These are phyloP conservation scores for Phytophthora foliorum DNA, from an alignment of 352 stramenopile species.

Conservation along the genomic window DNA sequence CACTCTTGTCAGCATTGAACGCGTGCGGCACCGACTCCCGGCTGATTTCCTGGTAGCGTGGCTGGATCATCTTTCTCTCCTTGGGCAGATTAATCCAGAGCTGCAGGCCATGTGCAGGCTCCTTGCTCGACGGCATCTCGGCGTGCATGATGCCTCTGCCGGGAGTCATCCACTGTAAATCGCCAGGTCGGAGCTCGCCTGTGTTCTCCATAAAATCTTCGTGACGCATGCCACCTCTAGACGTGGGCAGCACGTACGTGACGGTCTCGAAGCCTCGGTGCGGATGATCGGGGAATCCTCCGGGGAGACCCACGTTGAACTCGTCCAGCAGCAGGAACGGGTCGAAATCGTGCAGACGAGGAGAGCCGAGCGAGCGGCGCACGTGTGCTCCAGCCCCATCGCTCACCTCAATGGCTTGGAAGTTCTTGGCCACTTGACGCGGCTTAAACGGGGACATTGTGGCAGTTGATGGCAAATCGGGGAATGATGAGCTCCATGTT, in stretches of 20 bases:
- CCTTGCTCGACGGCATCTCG: constrained; percentile 52
- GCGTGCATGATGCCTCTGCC: constrained; percentile 64
- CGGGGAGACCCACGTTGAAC: constrained; percentile 54
- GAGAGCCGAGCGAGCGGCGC: constrained; percentile 47
- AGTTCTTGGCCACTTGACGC: constrained; percentile 51
- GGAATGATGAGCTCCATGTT: constrained; percentile 10
- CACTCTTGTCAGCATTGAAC: constrained; percentile 49
- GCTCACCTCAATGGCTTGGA: constrained; percentile 49
- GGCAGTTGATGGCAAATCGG: constrained; percentile 8
- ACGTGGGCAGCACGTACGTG: constrained; percentile 85
- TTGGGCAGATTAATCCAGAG: constrained; percentile 65
- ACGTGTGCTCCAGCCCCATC: constrained; percentile 58
- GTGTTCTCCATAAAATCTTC: constrained; percentile 79
- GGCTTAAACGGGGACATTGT: constrained; percentile 29
- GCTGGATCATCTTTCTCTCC: constrained; percentile 52
- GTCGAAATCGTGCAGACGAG: constrained; percentile 44
- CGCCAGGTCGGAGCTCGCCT: constrained; percentile 47
- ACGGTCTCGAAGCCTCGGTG: constrained; percentile 93
- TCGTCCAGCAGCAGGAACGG: constrained; percentile 69
- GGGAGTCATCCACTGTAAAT: constrained; percentile 69
- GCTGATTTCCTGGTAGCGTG: constrained; percentile 62
- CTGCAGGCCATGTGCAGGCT: constrained; percentile 50
- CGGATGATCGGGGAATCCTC: constrained; percentile 90
- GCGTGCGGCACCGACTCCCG: constrained; percentile 50
- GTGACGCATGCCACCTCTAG: constrained; percentile 85